Base-by-base conservation (phyloP, 805 yeast genomes). In the Lachancea nothofagi region DNA sequence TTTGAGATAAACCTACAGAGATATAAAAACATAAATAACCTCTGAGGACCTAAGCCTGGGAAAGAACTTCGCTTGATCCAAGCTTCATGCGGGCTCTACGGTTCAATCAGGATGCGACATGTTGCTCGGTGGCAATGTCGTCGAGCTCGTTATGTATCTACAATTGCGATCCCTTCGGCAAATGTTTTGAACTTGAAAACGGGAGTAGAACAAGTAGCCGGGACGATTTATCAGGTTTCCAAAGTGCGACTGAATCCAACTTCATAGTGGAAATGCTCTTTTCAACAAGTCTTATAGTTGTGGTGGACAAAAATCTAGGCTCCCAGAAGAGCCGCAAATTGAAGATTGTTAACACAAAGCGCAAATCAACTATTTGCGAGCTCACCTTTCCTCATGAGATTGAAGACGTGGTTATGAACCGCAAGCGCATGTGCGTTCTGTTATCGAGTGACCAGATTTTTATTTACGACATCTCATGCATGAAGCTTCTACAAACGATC, bases 381-480 rank as follows among this genome's bases (percentile, higher is more conserved):
- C 67, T 90, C 49, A 77, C 90, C 0, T 93, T 88, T 60, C 90
- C 96, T 1, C 76, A 86, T 3, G 67, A 78, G 6, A 80, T 90
- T 2, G 65, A 82, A 20, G 77, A 76, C 36, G 81, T 90, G 24
- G 77, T 77, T 49, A 72, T 90, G 64, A 93, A 90, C 61, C 72
- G 97, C 30, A 82, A 83, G 50, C 67, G 97, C 32, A 70, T 90
- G 48, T 72, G 86, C 23, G 93, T 89, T 13, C 77, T 84, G 5
- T 66, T 90, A 38, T 70, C 77, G 36, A 57, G 53, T 36, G 90
- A 86, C 44, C 95, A 89, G 61, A 77, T 93, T 7, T 84, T 79
- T 57, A 76, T 90, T 33, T 93, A 90, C 65, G 97, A 90, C 60
- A 81, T 90, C 45, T 78, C 93, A 42, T 85, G 94, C 59, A 88